Conservation (phyloP, 768 basidiomycete species). For the Suillus spraguei region DNA sequence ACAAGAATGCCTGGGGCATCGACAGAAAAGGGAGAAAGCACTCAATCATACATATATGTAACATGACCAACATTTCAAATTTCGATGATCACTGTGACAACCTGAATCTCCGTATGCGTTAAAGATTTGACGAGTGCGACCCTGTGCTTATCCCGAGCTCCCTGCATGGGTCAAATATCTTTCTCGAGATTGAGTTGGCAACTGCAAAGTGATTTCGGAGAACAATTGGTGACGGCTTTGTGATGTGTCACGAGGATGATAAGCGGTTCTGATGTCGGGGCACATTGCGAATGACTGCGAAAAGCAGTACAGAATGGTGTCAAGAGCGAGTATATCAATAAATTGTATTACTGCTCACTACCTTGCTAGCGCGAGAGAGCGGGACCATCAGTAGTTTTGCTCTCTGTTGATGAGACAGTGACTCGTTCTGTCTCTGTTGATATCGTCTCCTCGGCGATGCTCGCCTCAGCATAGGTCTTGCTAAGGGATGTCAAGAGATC, state of each 20-base stretch:
- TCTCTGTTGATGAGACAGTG: not conserved
- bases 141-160: not conserved
- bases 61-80: too few species aligned
- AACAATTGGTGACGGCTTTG: not conserved
- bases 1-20: constrained; percentile 79
- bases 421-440: not conserved
- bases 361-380: not conserved
- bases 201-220: not conserved
- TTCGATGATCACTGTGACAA: too few species aligned
- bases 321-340: not conserved
- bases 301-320: not conserved
- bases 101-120: too few species aligned
- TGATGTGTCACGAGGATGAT: not conserved
- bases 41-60: too few species aligned
- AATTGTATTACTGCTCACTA: not conserved
- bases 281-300: not conserved
- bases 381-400: not conserved
- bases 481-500: constrained; percentile 46
- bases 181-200: not conserved
- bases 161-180: not conserved
- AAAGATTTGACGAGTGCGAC: not conserved
- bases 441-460: constrained; percentile 2
- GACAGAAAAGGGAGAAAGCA: too few species aligned
- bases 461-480: constrained; percentile 26
- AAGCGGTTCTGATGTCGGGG: not conserved